These are phyloP conservation scores for Kwoniella shandongensis DNA, from an alignment of 768 basidiomycete species.

Conservation along the genomic window DNA sequence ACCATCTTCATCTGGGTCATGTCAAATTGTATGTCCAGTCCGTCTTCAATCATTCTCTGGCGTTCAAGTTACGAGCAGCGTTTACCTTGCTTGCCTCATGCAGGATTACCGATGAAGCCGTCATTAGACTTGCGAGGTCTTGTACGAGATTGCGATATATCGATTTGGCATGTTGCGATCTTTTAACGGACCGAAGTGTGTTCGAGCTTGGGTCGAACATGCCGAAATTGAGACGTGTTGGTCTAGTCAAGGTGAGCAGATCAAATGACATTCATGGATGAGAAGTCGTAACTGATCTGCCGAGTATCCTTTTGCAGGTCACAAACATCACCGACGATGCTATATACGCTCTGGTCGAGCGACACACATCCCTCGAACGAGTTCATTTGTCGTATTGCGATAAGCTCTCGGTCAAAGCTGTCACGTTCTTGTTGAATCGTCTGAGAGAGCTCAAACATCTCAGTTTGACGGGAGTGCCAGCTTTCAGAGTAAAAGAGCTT, in stretches of 20 bases:
- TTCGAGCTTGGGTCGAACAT: slow-evolving; percentile 78
- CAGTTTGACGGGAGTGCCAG: slow-evolving; percentile 92
- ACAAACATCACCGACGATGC: slow-evolving; percentile 90
- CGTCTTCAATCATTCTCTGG: background rate
- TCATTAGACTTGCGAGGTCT: slow-evolving; percentile 74
- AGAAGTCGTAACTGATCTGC: background rate
- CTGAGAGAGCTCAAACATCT: slow-evolving; percentile 91
- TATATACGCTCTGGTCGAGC: slow-evolving; percentile 80
- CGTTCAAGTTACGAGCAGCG: background rate
- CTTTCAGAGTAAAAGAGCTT: slow-evolving; percentile 79
- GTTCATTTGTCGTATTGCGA: slow-evolving; percentile 98
- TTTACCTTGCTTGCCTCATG: background rate
- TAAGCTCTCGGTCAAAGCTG: slow-evolving; percentile 84
- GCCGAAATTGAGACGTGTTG: slow-evolving; percentile 87
- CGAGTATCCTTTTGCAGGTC: slow-evolving; percentile 57
- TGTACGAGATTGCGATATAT: slow-evolving; percentile 92
- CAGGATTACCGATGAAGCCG: slow-evolving; percentile 84
- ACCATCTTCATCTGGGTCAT: slow-evolving; percentile 94
- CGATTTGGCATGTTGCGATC: slow-evolving; percentile 88
- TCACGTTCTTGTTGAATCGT: slow-evolving; percentile 83
- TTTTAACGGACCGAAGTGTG: slow-evolving; percentile 89
- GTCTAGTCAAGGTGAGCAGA: slow-evolving; percentile 73
- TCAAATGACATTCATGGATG: background rate
- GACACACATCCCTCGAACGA: slow-evolving; percentile 83
- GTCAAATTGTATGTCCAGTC: slow-evolving; percentile 57